Conservation (phyloP, 2,329 filamentous ascomycete genomes). For the Neopestalotiopsis rosae region DNA sequence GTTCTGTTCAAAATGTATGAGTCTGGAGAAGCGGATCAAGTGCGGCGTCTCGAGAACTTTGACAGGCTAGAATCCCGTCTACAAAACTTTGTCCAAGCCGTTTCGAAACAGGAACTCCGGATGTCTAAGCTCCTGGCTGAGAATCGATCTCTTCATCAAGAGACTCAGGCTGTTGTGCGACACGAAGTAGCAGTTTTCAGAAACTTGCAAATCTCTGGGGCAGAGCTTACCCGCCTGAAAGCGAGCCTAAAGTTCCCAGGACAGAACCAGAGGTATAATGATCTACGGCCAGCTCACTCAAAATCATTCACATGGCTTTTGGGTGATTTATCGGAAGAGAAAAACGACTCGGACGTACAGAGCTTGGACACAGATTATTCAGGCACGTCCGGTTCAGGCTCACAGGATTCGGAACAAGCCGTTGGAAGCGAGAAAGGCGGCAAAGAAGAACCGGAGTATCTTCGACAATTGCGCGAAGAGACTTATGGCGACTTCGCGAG, state of each 20-base stretch:
- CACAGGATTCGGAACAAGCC: background rate
- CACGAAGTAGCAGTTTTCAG: background rate
- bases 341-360: too few species aligned
- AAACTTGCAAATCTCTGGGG: background rate
- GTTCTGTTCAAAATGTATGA: background rate
- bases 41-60: background rate
- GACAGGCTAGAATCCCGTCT: background rate
- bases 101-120: background rate
- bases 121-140: background rate
- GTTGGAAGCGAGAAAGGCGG: too few species aligned
- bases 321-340: too few species aligned
- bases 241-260: background rate
- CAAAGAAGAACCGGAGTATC: background rate
- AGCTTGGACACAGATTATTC: fast-evolving
- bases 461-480: background rate
- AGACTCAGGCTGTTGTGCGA: background rate
- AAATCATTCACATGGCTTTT: background rate
- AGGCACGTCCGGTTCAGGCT: too few species aligned
- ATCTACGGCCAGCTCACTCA: background rate
- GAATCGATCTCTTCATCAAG: background rate
- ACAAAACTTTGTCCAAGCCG: background rate
- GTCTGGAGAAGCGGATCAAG: background rate
- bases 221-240: background rate
- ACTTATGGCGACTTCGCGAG: background rate
- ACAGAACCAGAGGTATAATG: background rate